Conservation (phyloP, 148 eudicot species). For the Vaccinium macrocarpon region DNA sequence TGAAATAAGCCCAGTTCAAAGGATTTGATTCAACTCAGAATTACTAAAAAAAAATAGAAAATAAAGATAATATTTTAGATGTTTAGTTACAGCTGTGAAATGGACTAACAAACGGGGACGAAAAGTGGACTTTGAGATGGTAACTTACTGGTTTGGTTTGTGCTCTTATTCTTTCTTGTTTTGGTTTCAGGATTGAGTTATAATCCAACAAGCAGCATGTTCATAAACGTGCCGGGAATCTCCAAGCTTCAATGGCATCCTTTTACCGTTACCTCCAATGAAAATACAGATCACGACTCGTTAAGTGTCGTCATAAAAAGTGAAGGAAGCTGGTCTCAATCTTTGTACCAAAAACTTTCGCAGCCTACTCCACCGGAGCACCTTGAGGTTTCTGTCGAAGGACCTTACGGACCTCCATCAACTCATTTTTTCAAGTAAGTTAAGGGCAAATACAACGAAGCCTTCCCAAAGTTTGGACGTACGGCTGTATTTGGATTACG, state of each 20-base stretch:
- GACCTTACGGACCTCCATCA: slow-evolving; percentile 72
- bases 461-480: neutral
- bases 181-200: slow-evolving; percentile 40
- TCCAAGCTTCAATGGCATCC: slow-evolving; percentile 90
- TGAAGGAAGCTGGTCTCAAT: slow-evolving; percentile 64
- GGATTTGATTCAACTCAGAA: neutral
- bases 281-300: slow-evolving; percentile 48
- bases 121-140: neutral
- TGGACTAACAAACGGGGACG: neutral
- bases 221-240: slow-evolving; percentile 52
- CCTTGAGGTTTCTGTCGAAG: slow-evolving; percentile 65
- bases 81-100: neutral
- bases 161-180: neutral
- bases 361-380: slow-evolving; percentile 30
- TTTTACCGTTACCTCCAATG: slow-evolving; percentile 57
- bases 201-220: slow-evolving; percentile 61
- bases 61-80: neutral
- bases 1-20: neutral
- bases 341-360: slow-evolving; percentile 39
- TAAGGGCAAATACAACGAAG: neutral
- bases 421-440: slow-evolving; percentile 52
- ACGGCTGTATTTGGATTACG: neutral
- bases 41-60: neutral
- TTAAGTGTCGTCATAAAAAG: slow-evolving; percentile 60
- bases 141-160: neutral